Evolutionary conservation across 139 green algal genomes (phyloP).

Genomic region (Parachlorella kessleri): DNA sequence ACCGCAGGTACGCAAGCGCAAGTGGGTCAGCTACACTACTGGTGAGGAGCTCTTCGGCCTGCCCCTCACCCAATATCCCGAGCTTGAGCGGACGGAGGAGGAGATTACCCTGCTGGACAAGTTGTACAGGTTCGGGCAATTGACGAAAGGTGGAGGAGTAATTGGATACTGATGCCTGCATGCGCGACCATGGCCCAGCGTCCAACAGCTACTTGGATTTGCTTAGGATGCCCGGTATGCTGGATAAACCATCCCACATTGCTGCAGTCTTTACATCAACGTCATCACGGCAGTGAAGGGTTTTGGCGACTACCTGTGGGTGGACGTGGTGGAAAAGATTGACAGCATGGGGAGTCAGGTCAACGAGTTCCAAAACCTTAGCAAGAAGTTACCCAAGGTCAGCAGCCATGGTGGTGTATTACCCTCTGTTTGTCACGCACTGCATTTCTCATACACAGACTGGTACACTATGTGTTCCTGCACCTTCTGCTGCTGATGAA

Average conservation of each 20-base stretch:
- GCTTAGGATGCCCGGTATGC: slow-evolving; percentile 3
- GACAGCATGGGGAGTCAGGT: slow-evolving; percentile 83
- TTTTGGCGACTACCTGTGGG: slow-evolving; percentile 89
- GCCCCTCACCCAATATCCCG: slow-evolving; percentile 83
- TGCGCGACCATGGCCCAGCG: neutral
- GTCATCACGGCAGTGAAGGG: slow-evolving; percentile 91
- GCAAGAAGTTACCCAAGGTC: slow-evolving; percentile 84
- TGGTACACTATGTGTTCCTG: neutral
- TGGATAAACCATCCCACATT: slow-evolving; percentile 17
- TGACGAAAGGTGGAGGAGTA: neutral
- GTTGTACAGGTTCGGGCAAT: slow-evolving; percentile 65
- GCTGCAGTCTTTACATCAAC: slow-evolving; percentile 83
- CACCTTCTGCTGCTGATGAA: neutral
- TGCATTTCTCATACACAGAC: neutral
- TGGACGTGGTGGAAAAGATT: slow-evolving; percentile 89
- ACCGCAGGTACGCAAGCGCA: slow-evolving; percentile 83
- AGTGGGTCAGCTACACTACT: slow-evolving; percentile 87
- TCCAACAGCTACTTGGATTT: neutral
- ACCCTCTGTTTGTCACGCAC: neutral
- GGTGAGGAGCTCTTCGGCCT: slow-evolving; percentile 96
- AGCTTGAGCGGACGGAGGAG: slow-evolving; percentile 89
- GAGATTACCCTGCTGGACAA: slow-evolving; percentile 81
- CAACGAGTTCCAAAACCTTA: slow-evolving; percentile 60
- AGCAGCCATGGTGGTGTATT: neutral
- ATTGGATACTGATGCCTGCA: neutral